Conservation (phyloP, 176 grass and related monocot species). For the Pontederia crassipes region DNA sequence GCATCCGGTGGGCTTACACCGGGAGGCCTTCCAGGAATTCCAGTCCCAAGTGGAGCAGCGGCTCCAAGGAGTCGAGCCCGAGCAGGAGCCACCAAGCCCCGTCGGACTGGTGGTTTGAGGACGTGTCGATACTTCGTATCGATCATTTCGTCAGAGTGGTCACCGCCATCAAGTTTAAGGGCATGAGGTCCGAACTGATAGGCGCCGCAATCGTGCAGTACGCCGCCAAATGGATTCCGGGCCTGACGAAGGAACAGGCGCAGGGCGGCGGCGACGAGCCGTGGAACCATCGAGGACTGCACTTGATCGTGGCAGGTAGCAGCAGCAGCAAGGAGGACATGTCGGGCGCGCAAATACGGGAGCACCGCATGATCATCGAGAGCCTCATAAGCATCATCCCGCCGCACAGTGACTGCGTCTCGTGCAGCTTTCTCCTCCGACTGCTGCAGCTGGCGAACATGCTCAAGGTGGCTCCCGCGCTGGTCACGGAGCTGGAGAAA, state of each 20-base stretch:
- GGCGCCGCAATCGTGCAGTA: slow-evolving; percentile 85
- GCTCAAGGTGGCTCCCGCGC: slow-evolving; percentile 66
- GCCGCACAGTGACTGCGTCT: slow-evolving; percentile 75
- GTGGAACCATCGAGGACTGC: slow-evolving; percentile 33
- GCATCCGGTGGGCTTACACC: slow-evolving; percentile 85
- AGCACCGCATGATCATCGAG: slow-evolving; percentile 96
- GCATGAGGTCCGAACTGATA: slow-evolving; percentile 82
- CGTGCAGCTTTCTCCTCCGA: slow-evolving; percentile 79
- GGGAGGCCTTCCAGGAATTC: slow-evolving; percentile 16
- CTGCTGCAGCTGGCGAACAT: slow-evolving; percentile 67
- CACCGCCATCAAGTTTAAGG: slow-evolving; percentile 96
- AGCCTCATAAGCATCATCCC: slow-evolving; percentile 96
- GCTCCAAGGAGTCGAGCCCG: slow-evolving; percentile 80
- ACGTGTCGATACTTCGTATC: slow-evolving; percentile 75
- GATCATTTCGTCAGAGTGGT: slow-evolving; percentile 87
- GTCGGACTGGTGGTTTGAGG: slow-evolving; percentile 97
- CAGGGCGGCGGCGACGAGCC: slow-evolving; percentile 18
- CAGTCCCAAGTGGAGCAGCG: slow-evolving; percentile 61
- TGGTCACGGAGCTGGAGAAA: slow-evolving; percentile 96
- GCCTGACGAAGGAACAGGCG: slow-evolving; percentile 33
- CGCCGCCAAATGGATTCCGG: slow-evolving; percentile 79
- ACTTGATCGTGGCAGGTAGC: slow-evolving; percentile 60
- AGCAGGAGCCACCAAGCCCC: slow-evolving; percentile 46
- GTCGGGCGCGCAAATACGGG: slow-evolving; percentile 31
- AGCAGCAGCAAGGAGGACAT: slow-evolving; percentile 47